Evolutionary conservation across 2,329 filamentous ascomycete species (phyloP).

Genomic region (Apiospora marii): DNA sequence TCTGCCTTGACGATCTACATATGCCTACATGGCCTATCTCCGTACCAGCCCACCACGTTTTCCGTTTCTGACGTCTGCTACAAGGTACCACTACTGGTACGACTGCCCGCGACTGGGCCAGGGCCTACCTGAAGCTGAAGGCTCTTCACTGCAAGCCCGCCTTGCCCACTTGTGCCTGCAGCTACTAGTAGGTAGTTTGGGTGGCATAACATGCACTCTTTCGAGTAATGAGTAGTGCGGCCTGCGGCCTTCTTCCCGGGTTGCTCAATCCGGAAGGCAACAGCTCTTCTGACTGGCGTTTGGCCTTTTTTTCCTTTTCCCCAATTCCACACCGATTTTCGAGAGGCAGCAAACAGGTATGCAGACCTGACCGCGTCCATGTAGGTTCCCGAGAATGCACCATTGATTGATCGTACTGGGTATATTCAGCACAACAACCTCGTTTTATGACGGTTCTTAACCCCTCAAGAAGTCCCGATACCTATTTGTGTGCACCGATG

Average conservation of each 20-base stretch:
- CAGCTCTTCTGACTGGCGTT: slow-evolving; percentile 2
- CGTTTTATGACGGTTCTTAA: too few relatives aligned
- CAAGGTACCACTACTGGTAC: neutral
- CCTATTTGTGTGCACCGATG: neutral
- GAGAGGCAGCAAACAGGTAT: neutral
- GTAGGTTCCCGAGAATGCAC: neutral
- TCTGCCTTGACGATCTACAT: neutral
- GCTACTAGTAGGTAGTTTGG: neutral
- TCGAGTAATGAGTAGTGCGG: slow-evolving; percentile 4
- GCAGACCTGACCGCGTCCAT: neutral
- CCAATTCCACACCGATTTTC: neutral
- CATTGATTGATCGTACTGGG: too few relatives aligned
- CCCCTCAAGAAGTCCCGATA: neutral
- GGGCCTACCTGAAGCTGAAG: neutral
- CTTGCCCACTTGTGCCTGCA: neutral
- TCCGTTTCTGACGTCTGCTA: neutral
- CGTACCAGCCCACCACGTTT: neutral
- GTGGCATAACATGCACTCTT: neutral
- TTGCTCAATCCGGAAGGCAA: neutral
- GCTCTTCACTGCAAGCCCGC: slow-evolving; percentile 15
- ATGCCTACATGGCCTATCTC: neutral
- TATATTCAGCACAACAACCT: too few relatives aligned
- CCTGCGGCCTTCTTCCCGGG: neutral
- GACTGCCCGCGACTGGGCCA: neutral
- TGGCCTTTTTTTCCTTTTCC: neutral